Evolutionary conservation across 2,329 filamentous ascomycete genomes (phyloP), one percentile per base, ranked within the genome.

Genomic region (Diplodia mutila): DNA sequence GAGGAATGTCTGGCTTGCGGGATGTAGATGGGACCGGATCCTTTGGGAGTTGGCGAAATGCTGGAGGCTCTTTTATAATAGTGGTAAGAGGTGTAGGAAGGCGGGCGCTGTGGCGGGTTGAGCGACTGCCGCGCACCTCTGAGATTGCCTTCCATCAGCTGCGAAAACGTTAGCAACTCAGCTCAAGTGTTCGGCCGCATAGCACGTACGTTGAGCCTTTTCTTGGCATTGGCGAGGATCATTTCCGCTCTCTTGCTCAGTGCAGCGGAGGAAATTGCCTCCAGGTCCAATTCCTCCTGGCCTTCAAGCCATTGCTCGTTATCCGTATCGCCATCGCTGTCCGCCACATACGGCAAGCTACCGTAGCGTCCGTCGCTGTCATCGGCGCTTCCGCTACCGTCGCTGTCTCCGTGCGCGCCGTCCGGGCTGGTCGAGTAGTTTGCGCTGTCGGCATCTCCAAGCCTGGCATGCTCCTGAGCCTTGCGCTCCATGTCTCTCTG

Each of bases 61-160:
- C 78, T 76, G 8, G 75, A 72, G 1, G 74, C 67, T 67, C 72
- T 73, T 68, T 73, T 75, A 42, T 69, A 67, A 8, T 83, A 80
- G 65, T 83, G 81, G 27, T 85, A 84, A 7, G 80, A 74, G 23
- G 49, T 67, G 37, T 67, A 67, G 12, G 54, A 53, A 6, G 51
- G 49, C 14, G 83, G 83, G 8, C 57, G 42, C 9, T 85, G 83
- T 7, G 82, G 82, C 39, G 83, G 80, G 54, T 86, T 83, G 27
- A 92, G 82, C 11, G 90, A 90, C 70, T 86, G 88, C 73, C 92
- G 87, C 34, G 93, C 94, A 69, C 92, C 90, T 67, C 86, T 90
- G 23, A 97, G 83, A 73, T 97, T 97, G 46, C 91, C 93, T 80
- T 97, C 94, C 93, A 97, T 97, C 37, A 92, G 91, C 93, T 96